Percentiles rank a stretch among this genome's conserved stretches.
Conservation (phyloP, 2,329 filamentous ascomycete genomes). For the Xylaria sp. region DNA sequence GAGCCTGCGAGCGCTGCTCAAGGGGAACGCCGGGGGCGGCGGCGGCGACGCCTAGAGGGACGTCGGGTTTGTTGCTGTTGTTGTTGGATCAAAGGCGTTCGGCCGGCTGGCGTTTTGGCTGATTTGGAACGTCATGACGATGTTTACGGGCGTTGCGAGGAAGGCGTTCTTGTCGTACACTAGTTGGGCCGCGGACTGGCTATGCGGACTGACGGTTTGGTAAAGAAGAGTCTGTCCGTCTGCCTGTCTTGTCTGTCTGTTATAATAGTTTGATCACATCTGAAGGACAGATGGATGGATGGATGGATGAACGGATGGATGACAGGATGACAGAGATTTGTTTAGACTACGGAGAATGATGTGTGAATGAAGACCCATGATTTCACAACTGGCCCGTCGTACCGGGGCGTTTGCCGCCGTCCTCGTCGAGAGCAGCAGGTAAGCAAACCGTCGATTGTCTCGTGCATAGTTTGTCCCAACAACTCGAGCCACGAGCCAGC, state of each 20-base stretch:
- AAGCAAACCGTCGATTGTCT: too few relatives aligned
- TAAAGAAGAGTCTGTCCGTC: neutral
- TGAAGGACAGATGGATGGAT: slow-evolving; percentile 1
- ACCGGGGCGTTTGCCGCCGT: neutral
- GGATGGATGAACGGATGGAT: too few relatives aligned
- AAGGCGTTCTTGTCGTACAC: slow-evolving; percentile 6
- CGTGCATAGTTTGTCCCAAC: too few relatives aligned
- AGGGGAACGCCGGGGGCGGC: slow-evolving; percentile 39
- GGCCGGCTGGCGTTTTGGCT: slow-evolving; percentile 18
- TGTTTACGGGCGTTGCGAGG: slow-evolving; percentile 17
- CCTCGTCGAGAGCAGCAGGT: neutral
- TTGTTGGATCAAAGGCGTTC: slow-evolving; percentile 19
- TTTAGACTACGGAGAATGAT: slow-evolving; percentile 7
- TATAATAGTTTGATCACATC: too few relatives aligned
- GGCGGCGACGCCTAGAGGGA: slow-evolving; percentile 35
- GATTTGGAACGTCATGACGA: slow-evolving; percentile 25
- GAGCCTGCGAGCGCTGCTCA: slow-evolving; percentile 63
- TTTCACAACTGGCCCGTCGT: neutral
- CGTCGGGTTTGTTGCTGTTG: slow-evolving; percentile 20
- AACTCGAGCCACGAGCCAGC: too few relatives aligned
- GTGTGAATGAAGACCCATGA: slow-evolving; percentile 1
- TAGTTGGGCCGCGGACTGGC: neutral
- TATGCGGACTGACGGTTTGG: neutral
- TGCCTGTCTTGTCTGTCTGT: too few relatives aligned
- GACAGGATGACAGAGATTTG: slow-evolving; percentile 10